Evolutionary conservation across 768 basidiomycete genomes (phyloP).

Genomic region (Leccinum uliginosum): DNA sequence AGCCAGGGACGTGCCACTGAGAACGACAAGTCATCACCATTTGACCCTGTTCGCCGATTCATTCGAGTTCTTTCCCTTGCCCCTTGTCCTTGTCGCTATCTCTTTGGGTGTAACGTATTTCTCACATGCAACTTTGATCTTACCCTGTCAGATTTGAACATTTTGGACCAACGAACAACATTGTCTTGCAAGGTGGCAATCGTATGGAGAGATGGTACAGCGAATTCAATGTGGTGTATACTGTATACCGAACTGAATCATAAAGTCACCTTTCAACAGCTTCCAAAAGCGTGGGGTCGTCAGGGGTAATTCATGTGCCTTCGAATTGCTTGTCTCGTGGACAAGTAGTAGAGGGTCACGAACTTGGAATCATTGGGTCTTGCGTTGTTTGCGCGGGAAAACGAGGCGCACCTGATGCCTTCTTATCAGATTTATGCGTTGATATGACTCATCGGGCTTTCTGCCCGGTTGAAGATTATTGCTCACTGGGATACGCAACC

Average conservation of each 20-base stretch:
- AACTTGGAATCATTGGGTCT: neutral
- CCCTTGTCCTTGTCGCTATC: neutral
- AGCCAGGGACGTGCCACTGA: neutral
- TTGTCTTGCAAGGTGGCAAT: neutral
- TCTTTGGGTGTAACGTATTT: neutral
- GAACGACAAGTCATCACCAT: neutral
- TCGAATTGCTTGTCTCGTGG: slow-evolving; percentile 96
- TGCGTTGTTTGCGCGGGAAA: neutral
- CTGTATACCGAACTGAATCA: neutral
- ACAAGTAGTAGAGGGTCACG: neutral
- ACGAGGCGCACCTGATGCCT: slow-evolving; percentile 64
- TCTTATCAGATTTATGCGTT: slow-evolving; percentile 48
- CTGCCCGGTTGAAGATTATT: slow-evolving; percentile 74
- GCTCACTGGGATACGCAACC: slow-evolving; percentile 91
- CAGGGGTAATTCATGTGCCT: slow-evolving; percentile 94
- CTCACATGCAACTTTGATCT: neutral
- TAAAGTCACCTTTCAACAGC: slow-evolving; percentile 78
- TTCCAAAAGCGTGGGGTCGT: slow-evolving; percentile 80
- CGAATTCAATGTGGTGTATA: neutral
- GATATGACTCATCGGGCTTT: slow-evolving; percentile 85
- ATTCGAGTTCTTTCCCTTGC: neutral
- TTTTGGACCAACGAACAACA: neutral
- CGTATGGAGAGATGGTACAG: neutral
- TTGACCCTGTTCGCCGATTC: neutral
- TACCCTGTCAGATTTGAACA: neutral